Evolutionary conservation across 2,329 filamentous ascomycete species (phyloP).

Genomic region (Cytospora piceicola): DNA sequence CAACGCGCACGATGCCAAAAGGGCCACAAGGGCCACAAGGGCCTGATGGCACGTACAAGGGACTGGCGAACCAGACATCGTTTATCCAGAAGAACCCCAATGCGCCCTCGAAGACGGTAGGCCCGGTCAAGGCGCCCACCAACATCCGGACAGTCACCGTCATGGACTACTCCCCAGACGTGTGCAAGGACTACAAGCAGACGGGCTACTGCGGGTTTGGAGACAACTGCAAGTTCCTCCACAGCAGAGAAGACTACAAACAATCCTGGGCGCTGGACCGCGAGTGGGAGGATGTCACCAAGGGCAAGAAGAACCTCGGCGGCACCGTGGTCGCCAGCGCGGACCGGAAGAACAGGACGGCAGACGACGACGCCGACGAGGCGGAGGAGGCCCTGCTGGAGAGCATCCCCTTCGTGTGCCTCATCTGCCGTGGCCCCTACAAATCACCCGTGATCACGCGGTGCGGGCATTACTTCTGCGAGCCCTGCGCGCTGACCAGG

Average conservation of each 20-base stretch:
- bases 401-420: conserved; percentile 86
- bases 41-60: conserved; percentile 74
- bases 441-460: conserved; percentile 81
- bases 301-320: conserved; percentile 65
- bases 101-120: conserved; percentile 70
- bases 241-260: conserved; percentile 78
- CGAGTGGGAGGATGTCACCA: conserved; percentile 88
- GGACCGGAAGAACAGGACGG: conserved; percentile 48
- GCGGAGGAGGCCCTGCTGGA: conserved; percentile 75
- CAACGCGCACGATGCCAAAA: conserved; percentile 48
- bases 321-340: conserved; percentile 67
- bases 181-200: conserved; percentile 76
- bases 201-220: conserved; percentile 67
- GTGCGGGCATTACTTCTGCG: conserved; percentile 96
- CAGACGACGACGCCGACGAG: conserved; percentile 44
- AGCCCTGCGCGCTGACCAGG: conserved; percentile 81
- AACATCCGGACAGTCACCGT: conserved; percentile 91
- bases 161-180: conserved; percentile 88
- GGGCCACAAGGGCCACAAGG: conserved; percentile 40
- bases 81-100: conserved; percentile 85
- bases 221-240: conserved; percentile 81
- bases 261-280: conserved; percentile 94
- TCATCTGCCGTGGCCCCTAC: conserved; percentile 82
- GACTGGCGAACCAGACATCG: conserved; percentile 69
- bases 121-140: conserved; percentile 83